A percentile compares a stretch with the other conserved stretches of the same genome.
Evolutionary conservation across 768 basidiomycete species (phyloP).

Genomic region (Amanita thiersii): DNA sequence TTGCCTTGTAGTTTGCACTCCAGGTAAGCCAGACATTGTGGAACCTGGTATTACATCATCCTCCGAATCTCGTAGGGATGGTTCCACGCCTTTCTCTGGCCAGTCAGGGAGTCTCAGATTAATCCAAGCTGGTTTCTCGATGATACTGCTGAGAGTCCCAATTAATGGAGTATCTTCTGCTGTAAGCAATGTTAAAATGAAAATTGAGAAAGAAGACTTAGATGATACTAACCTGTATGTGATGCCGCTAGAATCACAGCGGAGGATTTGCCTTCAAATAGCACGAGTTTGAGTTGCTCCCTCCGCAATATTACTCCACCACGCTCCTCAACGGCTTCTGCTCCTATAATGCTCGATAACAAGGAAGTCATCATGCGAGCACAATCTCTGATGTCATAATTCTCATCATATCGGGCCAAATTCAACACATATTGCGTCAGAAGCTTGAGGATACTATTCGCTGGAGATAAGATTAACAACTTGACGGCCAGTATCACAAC

Average conservation of each 20-base stretch:
- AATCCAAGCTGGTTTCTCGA: constrained; percentile 42
- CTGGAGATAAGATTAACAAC: constrained; percentile 61
- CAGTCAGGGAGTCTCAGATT: constrained; percentile 69
- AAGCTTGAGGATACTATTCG: constrained; percentile 37
- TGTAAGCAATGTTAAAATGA: constrained; percentile 13
- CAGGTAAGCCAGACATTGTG: constrained; percentile 33
- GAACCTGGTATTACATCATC: constrained; percentile 37
- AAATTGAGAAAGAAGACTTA: neutral
- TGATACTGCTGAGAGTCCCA: constrained; percentile 61
- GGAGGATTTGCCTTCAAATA: constrained; percentile 69
- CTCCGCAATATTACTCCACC: constrained; percentile 72
- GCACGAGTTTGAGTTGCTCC: constrained; percentile 73
- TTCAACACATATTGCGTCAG: constrained; percentile 69
- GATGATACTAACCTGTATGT: constrained; percentile 23
- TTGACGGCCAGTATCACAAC: constrained; percentile 83
- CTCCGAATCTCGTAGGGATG: constrained; percentile 60
- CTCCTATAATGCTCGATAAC: constrained; percentile 43
- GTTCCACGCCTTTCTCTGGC: constrained; percentile 80
- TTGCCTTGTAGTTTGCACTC: constrained; percentile 16
- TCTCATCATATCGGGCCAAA: constrained; percentile 80
- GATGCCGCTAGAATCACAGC: constrained; percentile 30
- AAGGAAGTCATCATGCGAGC: constrained; percentile 72
- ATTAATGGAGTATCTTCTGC: constrained; percentile 36
- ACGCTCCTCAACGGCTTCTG: constrained; percentile 35
- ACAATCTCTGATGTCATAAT: constrained; percentile 90